Evolutionary conservation across 2,329 filamentous ascomycete species (phyloP).

Genomic region (Daldinia sp.): DNA sequence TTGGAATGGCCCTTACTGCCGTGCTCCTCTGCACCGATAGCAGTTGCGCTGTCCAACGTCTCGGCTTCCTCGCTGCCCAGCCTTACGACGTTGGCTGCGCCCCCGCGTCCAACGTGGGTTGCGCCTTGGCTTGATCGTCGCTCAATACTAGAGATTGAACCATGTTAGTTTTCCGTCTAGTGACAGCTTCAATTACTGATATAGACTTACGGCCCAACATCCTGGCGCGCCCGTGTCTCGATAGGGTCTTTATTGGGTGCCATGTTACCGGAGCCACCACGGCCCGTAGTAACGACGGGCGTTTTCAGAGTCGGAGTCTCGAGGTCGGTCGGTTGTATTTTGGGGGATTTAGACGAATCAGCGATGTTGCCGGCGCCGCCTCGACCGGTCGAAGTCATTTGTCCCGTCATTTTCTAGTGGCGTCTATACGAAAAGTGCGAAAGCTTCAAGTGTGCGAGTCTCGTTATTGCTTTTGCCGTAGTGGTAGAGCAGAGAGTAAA

Average conservation of each 20-base stretch:
- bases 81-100: slow-evolving; percentile 74
- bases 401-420: slow-evolving; percentile 49
- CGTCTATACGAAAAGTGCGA: background rate
- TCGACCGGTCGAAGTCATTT: slow-evolving; percentile 72
- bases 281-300: slow-evolving; percentile 86
- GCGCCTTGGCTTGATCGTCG: slow-evolving; percentile 66
- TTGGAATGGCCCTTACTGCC: slow-evolving; percentile 34
- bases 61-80: slow-evolving; percentile 58
- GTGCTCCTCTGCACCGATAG: slow-evolving; percentile 42
- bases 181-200: background rate
- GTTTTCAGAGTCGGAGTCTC: slow-evolving; percentile 85
- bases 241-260: slow-evolving; percentile 73
- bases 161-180: slow-evolving; percentile 18
- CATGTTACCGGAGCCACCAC: slow-evolving; percentile 91
- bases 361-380: slow-evolving; percentile 82
- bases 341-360: slow-evolving; percentile 57
- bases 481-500: too few relatives aligned
- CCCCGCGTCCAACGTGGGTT: slow-evolving; percentile 76
- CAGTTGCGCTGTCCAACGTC: slow-evolving; percentile 54
- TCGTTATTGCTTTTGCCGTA: background rate
- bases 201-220: slow-evolving; percentile 73
- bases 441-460: background rate
- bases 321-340: slow-evolving; percentile 69
- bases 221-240: slow-evolving; percentile 81
- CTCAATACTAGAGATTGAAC: slow-evolving; percentile 52